Evolutionary conservation across 2,329 filamentous ascomycete genomes (phyloP).

Genomic region (Calonectria multiphialidica): DNA sequence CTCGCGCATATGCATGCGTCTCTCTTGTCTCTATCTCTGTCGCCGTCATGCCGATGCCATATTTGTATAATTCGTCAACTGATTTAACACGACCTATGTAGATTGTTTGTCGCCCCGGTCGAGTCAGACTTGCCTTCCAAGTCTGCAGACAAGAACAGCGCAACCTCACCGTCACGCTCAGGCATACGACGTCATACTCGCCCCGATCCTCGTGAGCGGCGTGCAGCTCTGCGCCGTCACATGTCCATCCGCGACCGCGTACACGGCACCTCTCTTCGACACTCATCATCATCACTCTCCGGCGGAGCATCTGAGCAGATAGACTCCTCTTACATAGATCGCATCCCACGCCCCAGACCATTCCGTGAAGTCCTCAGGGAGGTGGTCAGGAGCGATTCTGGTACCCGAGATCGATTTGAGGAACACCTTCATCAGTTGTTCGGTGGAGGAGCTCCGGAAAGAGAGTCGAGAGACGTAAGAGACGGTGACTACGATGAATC

Average conservation of each 20-base stretch:
- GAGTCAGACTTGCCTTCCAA: conserved; percentile 57
- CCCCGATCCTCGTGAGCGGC: conserved; percentile 47
- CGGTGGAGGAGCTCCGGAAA: conserved; percentile 27
- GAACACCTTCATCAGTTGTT: conserved; percentile 44
- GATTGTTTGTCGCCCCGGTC: conserved; percentile 60
- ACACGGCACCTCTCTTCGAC: conserved; percentile 22
- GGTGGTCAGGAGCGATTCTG: conserved; percentile 38
- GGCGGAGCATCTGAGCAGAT: conserved; percentile 16
- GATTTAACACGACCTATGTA: conserved; percentile 40
- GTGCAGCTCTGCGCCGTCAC: conserved; percentile 45
- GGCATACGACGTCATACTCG: conserved; percentile 55
- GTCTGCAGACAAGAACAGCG: conserved; percentile 44
- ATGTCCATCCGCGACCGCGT: conserved; percentile 42
- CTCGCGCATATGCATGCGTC: conserved; percentile 16
- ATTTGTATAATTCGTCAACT: conserved; percentile 26
- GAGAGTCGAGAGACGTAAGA: conserved; percentile 21
- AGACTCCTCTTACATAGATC: neutral
- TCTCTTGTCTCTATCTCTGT: conserved; percentile 24
- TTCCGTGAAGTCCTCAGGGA: conserved; percentile 44
- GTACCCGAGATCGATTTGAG: conserved; percentile 42
- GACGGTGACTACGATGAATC: conserved; percentile 26
- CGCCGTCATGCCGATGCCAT: conserved; percentile 25
- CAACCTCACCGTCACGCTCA: conserved; percentile 51
- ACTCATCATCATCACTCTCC: conserved; percentile 6
- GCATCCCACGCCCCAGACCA: conserved; percentile 26